Percentiles rank a stretch among this genome's conserved stretches.
phyloP scores from a whole-genome alignment of 2,329 filamentous ascomycete genomes.

The Aspergillus fischeri region DNA sequence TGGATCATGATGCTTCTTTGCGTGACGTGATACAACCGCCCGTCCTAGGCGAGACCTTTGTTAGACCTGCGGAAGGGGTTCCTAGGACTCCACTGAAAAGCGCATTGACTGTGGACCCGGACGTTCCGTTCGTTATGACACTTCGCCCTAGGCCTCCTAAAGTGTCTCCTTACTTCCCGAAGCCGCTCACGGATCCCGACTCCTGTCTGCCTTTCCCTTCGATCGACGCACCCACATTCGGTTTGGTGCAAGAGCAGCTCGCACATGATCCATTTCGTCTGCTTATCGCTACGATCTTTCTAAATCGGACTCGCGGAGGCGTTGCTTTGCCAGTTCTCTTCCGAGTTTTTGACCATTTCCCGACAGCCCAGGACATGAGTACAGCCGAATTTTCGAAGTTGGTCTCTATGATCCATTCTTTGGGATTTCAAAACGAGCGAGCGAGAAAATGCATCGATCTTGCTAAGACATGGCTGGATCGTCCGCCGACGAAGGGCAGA shows the following conservation, averaged over 20 bases:
- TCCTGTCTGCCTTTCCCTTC: slow-evolving; percentile 61
- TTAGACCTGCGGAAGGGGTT: not conserved
- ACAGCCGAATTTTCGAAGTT: slow-evolving; percentile 55
- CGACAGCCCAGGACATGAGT: slow-evolving; percentile 61
- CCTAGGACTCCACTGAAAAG: slow-evolving; percentile 9
- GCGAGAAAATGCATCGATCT: slow-evolving; percentile 65
- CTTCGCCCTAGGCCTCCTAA: slow-evolving; percentile 22
- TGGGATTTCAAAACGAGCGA: slow-evolving; percentile 68
- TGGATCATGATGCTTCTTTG: slow-evolving; percentile 2
- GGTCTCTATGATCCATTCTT: slow-evolving; percentile 59
- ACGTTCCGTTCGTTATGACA: slow-evolving; percentile 8
- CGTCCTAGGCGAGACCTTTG: not conserved
- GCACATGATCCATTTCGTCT: slow-evolving; percentile 72
- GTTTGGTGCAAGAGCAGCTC: slow-evolving; percentile 79
- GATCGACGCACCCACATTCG: slow-evolving; percentile 61
- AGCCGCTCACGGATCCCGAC: slow-evolving; percentile 26
- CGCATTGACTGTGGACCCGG: slow-evolving; percentile 1
- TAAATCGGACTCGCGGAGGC: slow-evolving; percentile 73
- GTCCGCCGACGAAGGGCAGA: slow-evolving; percentile 57
- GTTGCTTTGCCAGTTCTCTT: slow-evolving; percentile 74
- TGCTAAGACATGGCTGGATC: slow-evolving; percentile 62
- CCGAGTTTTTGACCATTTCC: slow-evolving; percentile 63
- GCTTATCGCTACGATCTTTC: slow-evolving; percentile 75
- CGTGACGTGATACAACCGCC: not conserved
- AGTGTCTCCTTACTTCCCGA: slow-evolving; percentile 43